Base-by-base conservation (phyloP, 2,329 filamentous ascomycete genomes). In the Sporothrix inflata region DNA sequence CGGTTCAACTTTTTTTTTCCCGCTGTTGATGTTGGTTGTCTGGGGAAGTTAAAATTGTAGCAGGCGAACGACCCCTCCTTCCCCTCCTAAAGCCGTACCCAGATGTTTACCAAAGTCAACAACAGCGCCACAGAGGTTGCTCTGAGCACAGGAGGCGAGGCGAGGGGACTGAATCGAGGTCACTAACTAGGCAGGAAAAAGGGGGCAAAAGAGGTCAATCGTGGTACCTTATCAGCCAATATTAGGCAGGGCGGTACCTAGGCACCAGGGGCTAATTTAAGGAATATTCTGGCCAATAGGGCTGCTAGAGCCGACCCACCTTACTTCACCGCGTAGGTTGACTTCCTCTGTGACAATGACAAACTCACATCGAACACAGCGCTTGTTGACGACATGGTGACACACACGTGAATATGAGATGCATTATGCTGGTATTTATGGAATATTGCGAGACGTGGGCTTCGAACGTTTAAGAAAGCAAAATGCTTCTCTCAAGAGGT, bases 11-110 rank as follows among this genome's bases (percentile, higher is more conserved):
- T 53, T 66, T 57, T 68, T 57, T 70, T 55, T 69, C n/a, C n/a
- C 60, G 49, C 42, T 71, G 51, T 71, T 71, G 72, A 51, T 70
- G 61, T 55, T 72, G 69, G 70, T 70, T 71, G 73, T 75, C 73
- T 51, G 72, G 73, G 73, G 72, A 70, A 73, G 73, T 24, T n/a
- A 69, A 67, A 65, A 68, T 61, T 53, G 51, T 14, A 24, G 60
- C 70, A 24, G 55, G 61, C 47, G 60, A 72, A 45, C 45, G 19
- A 73, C 73, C 70, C 74, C 74, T 75, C 74, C 42, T 71, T 40
- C 73, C 73, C 72, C 69, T 69, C 49, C 38, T n/a, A 60, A 57
- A 3, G 24, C 61, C 61, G 40, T 30, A 66, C 61, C 40, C 61
- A 66, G 38, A 47, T 66, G 61, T 47, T 27, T 42, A 30, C 21